phyloP scores from a whole-genome alignment of 805 yeast genomes.

The Kodamaea leandrae region DNA sequence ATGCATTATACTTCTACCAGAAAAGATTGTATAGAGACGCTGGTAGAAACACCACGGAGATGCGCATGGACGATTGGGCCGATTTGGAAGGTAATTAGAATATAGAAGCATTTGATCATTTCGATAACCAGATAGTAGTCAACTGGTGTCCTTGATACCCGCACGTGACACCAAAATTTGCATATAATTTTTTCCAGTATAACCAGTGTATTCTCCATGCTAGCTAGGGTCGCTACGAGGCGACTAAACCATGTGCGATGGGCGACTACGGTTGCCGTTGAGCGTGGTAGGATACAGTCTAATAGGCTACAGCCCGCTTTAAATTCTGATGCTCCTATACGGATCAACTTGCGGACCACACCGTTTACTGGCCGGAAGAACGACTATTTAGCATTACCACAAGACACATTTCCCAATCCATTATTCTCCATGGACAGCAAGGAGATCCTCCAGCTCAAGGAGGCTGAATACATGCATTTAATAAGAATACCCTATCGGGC shows the following conservation, averaged over 20 bases:
- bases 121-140: neutral
- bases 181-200: neutral
- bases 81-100: neutral
- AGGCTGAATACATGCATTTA: conserved; percentile 26
- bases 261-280: neutral
- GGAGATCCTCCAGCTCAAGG: conserved; percentile 23
- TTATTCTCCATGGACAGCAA: conserved; percentile 26
- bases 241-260: conserved; percentile 1
- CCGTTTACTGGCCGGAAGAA: conserved; percentile 15
- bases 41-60: conserved; percentile 10
- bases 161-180: no score
- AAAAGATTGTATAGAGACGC: conserved; percentile 31
- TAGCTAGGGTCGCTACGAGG: neutral
- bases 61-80: conserved; percentile 7
- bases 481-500: conserved; percentile 22
- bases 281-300: neutral
- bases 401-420: conserved; percentile 33
- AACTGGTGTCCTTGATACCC: neutral
- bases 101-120: neutral
- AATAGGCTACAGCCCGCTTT: no score
- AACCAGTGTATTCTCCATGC: neutral
- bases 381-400: conserved; percentile 15
- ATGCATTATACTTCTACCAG: conserved; percentile 67
- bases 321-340: conserved; percentile 1
- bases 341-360: conserved; percentile 12